These are phyloP conservation scores for Eragrostis nindensis DNA, from an alignment of 176 grass and related monocot genomes.

Conservation along the genomic window DNA sequence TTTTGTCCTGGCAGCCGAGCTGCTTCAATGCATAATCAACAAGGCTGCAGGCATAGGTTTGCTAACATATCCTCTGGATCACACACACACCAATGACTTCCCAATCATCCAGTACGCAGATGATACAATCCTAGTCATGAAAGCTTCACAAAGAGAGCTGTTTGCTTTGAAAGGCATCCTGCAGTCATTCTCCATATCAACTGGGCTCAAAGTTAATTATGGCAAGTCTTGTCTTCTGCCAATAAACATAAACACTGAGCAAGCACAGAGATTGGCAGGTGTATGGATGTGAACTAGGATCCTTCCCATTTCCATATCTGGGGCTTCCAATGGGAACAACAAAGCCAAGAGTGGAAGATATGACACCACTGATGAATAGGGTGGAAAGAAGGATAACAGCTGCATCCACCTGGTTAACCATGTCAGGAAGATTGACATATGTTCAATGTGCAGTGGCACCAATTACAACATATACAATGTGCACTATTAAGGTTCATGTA, in stretches of 20 bases:
- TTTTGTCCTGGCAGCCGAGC: too few relatives aligned
- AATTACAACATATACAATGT: too few relatives aligned
- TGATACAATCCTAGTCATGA: not conserved
- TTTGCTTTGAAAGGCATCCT: not conserved
- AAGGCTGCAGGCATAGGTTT: too few relatives aligned
- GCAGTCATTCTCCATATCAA: not conserved
- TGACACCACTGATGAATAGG: too few relatives aligned
- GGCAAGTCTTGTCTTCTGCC: not conserved
- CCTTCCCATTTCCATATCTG: not conserved
- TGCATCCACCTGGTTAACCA: too few relatives aligned
- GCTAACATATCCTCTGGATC: too few relatives aligned
- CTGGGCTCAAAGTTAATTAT: not conserved
- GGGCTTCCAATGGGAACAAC: too few relatives aligned
- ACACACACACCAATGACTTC: not conserved
- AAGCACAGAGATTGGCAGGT: not conserved
- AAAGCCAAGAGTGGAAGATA: too few relatives aligned
- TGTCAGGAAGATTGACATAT: not conserved
- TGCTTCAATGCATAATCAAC: too few relatives aligned
- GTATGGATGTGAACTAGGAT: not conserved
- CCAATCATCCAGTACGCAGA: not conserved
- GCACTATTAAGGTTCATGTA: too few relatives aligned
- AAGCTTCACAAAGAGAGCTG: not conserved
- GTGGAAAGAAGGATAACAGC: too few relatives aligned
- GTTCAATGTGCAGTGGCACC: too few relatives aligned
- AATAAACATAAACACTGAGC: not conserved